Conservation (phyloP, 768 basidiomycete species). For the Mycena indigotica region DNA sequence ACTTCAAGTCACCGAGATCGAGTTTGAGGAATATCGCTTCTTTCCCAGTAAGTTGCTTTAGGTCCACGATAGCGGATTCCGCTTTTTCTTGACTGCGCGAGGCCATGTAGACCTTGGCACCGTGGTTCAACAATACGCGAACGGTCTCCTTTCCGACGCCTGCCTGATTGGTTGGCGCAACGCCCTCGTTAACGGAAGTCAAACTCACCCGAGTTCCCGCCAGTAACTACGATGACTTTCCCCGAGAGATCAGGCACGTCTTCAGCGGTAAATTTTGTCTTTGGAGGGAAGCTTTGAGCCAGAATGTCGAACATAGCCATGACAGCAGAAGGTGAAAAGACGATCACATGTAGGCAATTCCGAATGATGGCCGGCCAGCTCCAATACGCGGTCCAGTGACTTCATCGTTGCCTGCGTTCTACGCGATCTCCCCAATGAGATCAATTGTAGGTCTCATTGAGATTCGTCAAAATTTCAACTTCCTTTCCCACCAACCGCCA, state of each 20-base stretch:
- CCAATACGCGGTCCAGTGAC: no score
- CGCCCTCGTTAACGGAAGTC: background rate
- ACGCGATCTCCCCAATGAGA: no score
- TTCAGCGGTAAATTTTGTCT: conserved; percentile 15
- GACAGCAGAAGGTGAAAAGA: background rate
- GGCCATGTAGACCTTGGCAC: conserved; percentile 46
- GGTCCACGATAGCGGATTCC: conserved; percentile 34
- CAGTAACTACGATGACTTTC: conserved; percentile 24
- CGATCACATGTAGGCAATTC: no score
- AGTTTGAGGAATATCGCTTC: conserved; percentile 38
- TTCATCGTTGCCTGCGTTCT: no score
- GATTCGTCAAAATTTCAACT: no score
- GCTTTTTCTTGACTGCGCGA: conserved; percentile 36
- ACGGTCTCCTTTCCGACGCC: conserved; percentile 26
- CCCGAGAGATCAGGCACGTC: conserved; percentile 25
- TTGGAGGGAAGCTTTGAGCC: conserved; percentile 19
- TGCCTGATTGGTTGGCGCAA: background rate
- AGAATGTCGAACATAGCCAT: conserved; percentile 11
- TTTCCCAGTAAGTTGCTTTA: conserved; percentile 40
- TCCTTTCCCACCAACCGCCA: no score
- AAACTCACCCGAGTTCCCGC: conserved; percentile 21
- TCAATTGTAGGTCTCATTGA: no score
- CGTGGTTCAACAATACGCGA: conserved; percentile 35
- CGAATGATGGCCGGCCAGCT: no score
- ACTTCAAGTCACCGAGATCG: conserved; percentile 40